Evolutionary conservation across 345 rosid genomes (phyloP), one percentile per base, ranked within the genome.

Genomic region (Excoecaria cochinchinensis): DNA sequence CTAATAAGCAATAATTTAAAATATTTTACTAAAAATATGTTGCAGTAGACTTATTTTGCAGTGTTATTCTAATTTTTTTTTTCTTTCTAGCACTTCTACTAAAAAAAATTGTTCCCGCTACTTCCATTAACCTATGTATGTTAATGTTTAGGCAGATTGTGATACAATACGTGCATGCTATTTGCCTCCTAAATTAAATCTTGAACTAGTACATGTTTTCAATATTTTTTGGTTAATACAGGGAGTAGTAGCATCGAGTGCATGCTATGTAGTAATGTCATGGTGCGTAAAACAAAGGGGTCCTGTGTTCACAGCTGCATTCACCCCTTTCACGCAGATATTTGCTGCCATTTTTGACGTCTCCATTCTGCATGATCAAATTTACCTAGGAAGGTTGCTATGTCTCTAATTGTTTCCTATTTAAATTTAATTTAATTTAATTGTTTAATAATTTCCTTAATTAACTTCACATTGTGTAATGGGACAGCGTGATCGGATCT

Each of bases 401-500:
- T 65, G 16, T 24, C 52, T 4, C 36, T 53, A 16, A 0, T 31
- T 14, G 9, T 25, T 6, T 21, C 5, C 13, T 8, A 44, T 15
- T 4, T 10, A 24, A 31, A 44, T 14, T 3, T 58, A 59, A 31
- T 58, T 58, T 21, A 21, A 6, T 3, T 5, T 7, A 19, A 7
- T 19, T 6, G n/a, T 4, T 55, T 55, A 42, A 42, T 42, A 42
- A 42, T 42, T 19, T 58, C 10, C 1, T 22, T 59, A 8, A 8
- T 59, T 59, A 59, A 59, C 38, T 5, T 56, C 24, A 8, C 39
- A 44, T 22, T 3, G 24, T 42, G 16, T n/a, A 15, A 71, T 42
- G 77, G 73, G 73, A 59, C 91, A 94, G 97, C 81, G 72, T 90
- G 57, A 0, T 86, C 15, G 97, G 98, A 75, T 94, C 97, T 3